A percentile compares a stretch with the other conserved stretches of the same genome.
These are phyloP conservation scores for Brassica hybrid DNA, from an alignment of 441 rosid species.

Conservation along the genomic window DNA sequence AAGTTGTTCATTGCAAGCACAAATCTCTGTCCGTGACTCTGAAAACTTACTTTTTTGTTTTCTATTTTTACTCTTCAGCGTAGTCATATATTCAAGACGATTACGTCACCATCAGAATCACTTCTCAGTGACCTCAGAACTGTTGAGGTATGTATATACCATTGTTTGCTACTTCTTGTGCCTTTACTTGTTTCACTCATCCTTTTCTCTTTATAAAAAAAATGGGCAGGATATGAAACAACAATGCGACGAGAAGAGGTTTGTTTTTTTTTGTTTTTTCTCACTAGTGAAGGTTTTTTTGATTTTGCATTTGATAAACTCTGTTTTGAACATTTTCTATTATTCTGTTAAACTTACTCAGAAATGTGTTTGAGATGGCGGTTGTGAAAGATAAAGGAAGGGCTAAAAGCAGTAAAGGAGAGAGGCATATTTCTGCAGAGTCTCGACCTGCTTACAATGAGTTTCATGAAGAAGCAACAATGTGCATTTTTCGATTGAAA, in stretches of 20 bases:
- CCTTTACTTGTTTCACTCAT: constrained; percentile 6
- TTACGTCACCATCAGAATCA: constrained; percentile 92
- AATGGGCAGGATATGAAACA: constrained; percentile 93
- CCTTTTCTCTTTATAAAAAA: not conserved
- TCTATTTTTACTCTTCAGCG: constrained; percentile 65
- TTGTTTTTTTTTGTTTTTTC: constrained; percentile 13
- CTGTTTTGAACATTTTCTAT: constrained; percentile 20
- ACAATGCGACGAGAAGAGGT: constrained; percentile 98
- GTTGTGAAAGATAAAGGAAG: constrained; percentile 88
- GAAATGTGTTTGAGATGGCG: constrained; percentile 71
- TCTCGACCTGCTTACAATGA: constrained; percentile 78
- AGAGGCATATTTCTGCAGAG: constrained; percentile 57
- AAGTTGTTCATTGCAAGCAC: constrained; percentile 42
- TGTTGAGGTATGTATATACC: constrained; percentile 90
- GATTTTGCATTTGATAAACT: constrained; percentile 3
- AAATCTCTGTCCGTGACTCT: constrained; percentile 2
- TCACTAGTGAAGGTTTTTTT: constrained; percentile 6
- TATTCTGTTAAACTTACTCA: constrained; percentile 49
- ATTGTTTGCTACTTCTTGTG: not conserved
- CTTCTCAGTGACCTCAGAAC: constrained; percentile 92
- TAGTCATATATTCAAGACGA: constrained; percentile 76
- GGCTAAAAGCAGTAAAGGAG: constrained; percentile 71
- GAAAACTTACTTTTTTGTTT: constrained; percentile 8
- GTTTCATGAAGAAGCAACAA: constrained; percentile 83
- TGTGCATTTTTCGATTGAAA: constrained; percentile 86